Base-by-base conservation (phyloP, 2,329 filamentous ascomycete species). In the Fusarium nodosum region DNA sequence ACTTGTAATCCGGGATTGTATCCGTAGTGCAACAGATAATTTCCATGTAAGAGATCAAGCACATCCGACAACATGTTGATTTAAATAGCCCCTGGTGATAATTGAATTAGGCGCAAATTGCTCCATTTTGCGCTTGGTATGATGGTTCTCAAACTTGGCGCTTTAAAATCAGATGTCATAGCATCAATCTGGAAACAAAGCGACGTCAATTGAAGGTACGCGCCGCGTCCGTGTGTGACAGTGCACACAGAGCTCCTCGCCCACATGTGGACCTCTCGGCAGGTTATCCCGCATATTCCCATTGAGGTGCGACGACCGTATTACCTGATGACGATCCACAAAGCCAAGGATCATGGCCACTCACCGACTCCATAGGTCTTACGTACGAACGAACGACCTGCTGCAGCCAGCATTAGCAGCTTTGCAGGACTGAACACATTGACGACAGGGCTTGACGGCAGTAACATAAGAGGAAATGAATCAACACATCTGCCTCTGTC, bases 381-480 rank as follows among this genome's bases (percentile, higher is more conserved):
- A 71, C 69, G 70, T 69, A 74, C 67, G 62, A 70, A 72, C 68
- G 70, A 72, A 66, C 65, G 65, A 71, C 69, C 69, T 69, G 61
- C 67, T 72, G 64, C 61, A 47, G 57, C 64, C 55, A 60, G 66
- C 60, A 63, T 59, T 60, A 56, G 56, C 59, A 59, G 53, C 56
- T 60, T 60, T 68, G 42, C 48, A 52, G 33, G 52, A 56, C 59
- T 64, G 53, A 52, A 38, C 60, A 52, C 34, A 52, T 41, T 52
- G 38, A 60, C 48, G 46, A 39, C 44, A 70, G 45, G 53, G 51
- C 56, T 66, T 61, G 45, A 57, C 60, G 57, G 48, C 46, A 57
- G 48, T 67, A 46, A 50, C 42, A 36, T 50, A 57, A 48, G 33
- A 53, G 24, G 24, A 44, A 41, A 53, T 33, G 24, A 44, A 44